Conservation (phyloP, 2,329 filamentous ascomycete species). For the Penicillium corylophilum region DNA sequence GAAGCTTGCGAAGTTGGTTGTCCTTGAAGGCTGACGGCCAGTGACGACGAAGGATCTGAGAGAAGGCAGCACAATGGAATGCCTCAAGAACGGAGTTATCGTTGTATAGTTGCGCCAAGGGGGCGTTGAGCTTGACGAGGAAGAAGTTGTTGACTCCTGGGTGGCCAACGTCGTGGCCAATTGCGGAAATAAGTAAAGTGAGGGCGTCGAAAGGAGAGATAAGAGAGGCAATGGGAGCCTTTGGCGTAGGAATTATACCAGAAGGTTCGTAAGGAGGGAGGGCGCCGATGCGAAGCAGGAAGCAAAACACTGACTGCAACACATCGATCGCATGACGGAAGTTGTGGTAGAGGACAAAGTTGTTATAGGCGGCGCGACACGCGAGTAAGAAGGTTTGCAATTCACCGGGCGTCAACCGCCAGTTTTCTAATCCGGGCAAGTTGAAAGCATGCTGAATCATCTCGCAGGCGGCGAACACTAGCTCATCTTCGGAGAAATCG, state of each 20-base stretch:
- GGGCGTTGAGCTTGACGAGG: slow-evolving; percentile 84
- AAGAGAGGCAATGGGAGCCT: slow-evolving; percentile 69
- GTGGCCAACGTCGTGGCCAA: slow-evolving; percentile 96
- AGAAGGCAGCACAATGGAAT: slow-evolving; percentile 96
- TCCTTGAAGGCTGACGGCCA: slow-evolving; percentile 84
- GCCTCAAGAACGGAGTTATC: slow-evolving; percentile 95
- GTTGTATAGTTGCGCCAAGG: slow-evolving; percentile 92
- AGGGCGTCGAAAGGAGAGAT: slow-evolving; percentile 85
- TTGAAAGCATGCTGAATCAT: slow-evolving; percentile 88
- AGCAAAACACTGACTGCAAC: slow-evolving; percentile 87
- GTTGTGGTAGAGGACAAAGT: slow-evolving; percentile 95
- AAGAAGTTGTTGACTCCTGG: slow-evolving; percentile 98
- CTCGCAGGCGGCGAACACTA: slow-evolving; percentile 77
- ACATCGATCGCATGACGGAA: slow-evolving; percentile 97
- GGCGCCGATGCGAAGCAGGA: slow-evolving; percentile 76
- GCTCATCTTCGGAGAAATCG: slow-evolving; percentile 83
- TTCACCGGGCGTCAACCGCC: slow-evolving; percentile 78
- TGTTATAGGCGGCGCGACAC: slow-evolving; percentile 91
- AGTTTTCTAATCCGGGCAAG: slow-evolving; percentile 77
- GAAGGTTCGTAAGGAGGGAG: slow-evolving; percentile 64
- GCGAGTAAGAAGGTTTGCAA: slow-evolving; percentile 83
- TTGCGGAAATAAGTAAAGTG: slow-evolving; percentile 88
- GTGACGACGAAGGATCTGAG: slow-evolving; percentile 87
- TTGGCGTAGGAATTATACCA: slow-evolving; percentile 33
- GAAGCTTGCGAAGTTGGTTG: slow-evolving; percentile 75